Base-by-base conservation (phyloP, 1,284 basidiomycete genomes). In the Irpex rosettiformis region DNA sequence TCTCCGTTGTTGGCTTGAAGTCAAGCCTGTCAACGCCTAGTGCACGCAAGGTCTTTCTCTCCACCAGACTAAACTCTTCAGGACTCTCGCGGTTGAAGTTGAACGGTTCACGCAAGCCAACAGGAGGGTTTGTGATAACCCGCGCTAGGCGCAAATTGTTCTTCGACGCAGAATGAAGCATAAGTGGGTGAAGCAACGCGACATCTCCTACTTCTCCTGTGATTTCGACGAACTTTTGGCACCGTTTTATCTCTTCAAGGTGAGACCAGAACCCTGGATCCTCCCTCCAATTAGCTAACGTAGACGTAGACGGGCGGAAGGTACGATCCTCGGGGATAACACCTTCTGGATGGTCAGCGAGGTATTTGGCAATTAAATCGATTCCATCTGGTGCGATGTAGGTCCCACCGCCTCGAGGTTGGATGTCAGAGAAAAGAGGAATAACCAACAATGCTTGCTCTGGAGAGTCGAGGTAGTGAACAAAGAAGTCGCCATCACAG, bases 51-150 rank as follows among this genome's bases (percentile, higher is more conserved):
- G 70, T 71, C 65, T 72, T 73, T 40, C 64, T 61, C 60, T 75
- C 73, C 5, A 68, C 65, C 22, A 68, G 56, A 25, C 67, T 70
- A 56, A 73, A 77, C 43, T 73, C 70, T 1, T 56, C 58, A 8
- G 69, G 67, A 54, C 75, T 61, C 25, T 59, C 59, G n/a, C 75
- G 69, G 59, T 72, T 69, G 58, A 75, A 65, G 54, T 74, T 70
- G 61, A 76, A 70, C 2, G 75, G 74, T 42, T 68, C 69, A 43
- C 72, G 71, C 54, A 76, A 63, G 6, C 69, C 69, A 0, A 76
- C 72, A 1, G 74, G 72, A 16, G 75, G 75, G 54, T 76, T 77
- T 0, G 75, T 76, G 60, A 77, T 75, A 55, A 77, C 70, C 1
- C 75, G 64, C 25, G 73, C 65, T 51, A 73, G 62, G 54, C 75